Percentiles rank a stretch among this genome's conserved stretches.
Conservation (phyloP, 2,329 filamentous ascomycete species). For the Ceratocystis eucalypticola region DNA sequence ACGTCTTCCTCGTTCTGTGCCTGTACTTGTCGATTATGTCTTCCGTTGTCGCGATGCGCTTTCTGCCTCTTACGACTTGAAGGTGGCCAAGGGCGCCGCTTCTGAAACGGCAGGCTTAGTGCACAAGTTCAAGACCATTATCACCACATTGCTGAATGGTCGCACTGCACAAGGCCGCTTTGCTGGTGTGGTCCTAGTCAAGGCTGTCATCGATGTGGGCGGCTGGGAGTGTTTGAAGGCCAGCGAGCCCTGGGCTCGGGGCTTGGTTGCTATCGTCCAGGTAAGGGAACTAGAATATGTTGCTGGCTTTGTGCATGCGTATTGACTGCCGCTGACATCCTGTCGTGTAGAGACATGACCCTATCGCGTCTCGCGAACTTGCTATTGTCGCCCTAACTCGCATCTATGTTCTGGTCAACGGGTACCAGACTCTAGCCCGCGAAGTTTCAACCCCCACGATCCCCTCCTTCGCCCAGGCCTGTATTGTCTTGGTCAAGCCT, state of each 20-base stretch:
- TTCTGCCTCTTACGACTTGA: slow-evolving; percentile 47
- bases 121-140: slow-evolving; percentile 67
- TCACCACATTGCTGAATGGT: slow-evolving; percentile 66
- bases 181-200: slow-evolving; percentile 63
- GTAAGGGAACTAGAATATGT: slow-evolving; percentile 30
- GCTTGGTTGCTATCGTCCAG: slow-evolving; percentile 60
- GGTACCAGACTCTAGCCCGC: slow-evolving; percentile 67
- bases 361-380: slow-evolving; percentile 60
- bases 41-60: slow-evolving; percentile 46
- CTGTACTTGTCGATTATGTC: slow-evolving; percentile 51
- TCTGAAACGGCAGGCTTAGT: slow-evolving; percentile 57
- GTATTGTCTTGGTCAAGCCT: slow-evolving; percentile 50
- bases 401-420: slow-evolving; percentile 71
- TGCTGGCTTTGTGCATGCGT: background rate
- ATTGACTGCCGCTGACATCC: slow-evolving; percentile 21
- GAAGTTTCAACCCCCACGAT: slow-evolving; percentile 80
- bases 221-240: slow-evolving; percentile 70
- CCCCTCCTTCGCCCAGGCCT: slow-evolving; percentile 58
- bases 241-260: slow-evolving; percentile 61
- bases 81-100: slow-evolving; percentile 43
- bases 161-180: slow-evolving; percentile 62
- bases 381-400: slow-evolving; percentile 64
- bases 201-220: slow-evolving; percentile 67
- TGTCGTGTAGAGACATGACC: slow-evolving; percentile 58
- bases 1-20: slow-evolving; percentile 60